Evolutionary conservation across 2,329 filamentous ascomycete species (phyloP).

Genomic region (Tolypocladium amazonense): DNA sequence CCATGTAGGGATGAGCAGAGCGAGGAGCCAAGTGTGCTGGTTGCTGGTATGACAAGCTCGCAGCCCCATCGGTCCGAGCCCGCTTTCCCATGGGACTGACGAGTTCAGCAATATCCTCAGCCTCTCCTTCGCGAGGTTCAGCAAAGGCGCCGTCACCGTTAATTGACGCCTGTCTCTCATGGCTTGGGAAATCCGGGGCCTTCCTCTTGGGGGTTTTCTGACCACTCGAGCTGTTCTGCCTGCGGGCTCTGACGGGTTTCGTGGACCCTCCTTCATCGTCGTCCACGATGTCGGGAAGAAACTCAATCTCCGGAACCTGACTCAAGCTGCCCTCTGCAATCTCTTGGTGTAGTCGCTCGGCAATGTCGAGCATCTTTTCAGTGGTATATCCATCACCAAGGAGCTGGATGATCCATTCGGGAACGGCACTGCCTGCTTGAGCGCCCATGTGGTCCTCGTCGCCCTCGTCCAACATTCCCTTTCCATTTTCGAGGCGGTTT

Average conservation of each 20-base stretch:
- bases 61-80: conserved; percentile 6
- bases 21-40: conserved; percentile 1
- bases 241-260: conserved; percentile 11
- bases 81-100: conserved; percentile 13
- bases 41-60: not conserved
- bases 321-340: conserved; percentile 29
- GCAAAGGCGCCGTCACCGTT: conserved; percentile 1
- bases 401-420: conserved; percentile 36
- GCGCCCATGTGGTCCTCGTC: conserved; percentile 16
- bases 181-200: conserved; percentile 6
- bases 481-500: conserved; percentile 34
- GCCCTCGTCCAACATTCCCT: conserved; percentile 15
- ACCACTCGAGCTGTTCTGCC: conserved; percentile 7
- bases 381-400: conserved; percentile 38
- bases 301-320: conserved; percentile 48
- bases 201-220: conserved; percentile 14
- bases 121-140: not conserved
- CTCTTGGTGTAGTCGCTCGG: conserved; percentile 32
- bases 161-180: conserved; percentile 1
- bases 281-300: conserved; percentile 42
- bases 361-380: conserved; percentile 34
- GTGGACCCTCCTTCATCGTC: conserved; percentile 15
- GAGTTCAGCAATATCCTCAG: conserved; percentile 5
- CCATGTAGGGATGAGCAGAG: conserved; percentile 1
- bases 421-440: conserved; percentile 29